Evolutionary conservation across 1,284 basidiomycete species (phyloP), one percentile per base, ranked within the genome.

Genomic region (Cryptococcus sp.): DNA sequence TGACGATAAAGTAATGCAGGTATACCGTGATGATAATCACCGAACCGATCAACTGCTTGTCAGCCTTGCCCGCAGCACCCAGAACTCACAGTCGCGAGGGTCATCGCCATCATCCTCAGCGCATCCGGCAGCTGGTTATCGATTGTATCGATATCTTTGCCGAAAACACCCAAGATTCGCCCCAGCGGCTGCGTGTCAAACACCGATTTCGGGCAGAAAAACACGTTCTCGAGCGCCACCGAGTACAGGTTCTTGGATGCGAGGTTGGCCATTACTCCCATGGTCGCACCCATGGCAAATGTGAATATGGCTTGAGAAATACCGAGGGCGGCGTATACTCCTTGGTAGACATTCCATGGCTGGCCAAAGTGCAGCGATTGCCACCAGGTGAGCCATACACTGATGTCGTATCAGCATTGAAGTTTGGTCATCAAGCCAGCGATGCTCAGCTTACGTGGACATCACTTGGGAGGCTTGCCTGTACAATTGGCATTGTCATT

Each of bases 131-230:
- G 71, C 52, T 67, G 69, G 58, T 70, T 71, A 51, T 87, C 85
- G 52, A 86, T 80, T 37, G 80, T 58, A 52, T 76, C 73, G 39
- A 75, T 69, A 53, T 77, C 76, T 55, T 76, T 73, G 20, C 84
- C 84, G 56, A 87, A 84, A 1, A 87, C 79, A 42, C 83, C 80
- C 55, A 86, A 67, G 23, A 87, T 84, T 28, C 86, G 82, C 9
- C 86, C 86, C 48, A 83, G 64, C 50, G 85, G 84, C 16, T 84
- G 85, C 0, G 84, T 83, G 68, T 87, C 85, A 61, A 87, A 87
- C 68, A 86, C 85, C 0, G 82, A 81, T 83, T 87, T 87, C 0
- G 85, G 85, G 0, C 84, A 84, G 66, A 83, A 82, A 68, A 87
- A 84, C 37, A 87, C 81, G 53, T 83, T 82, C 20, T 71, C 73